Evolutionary conservation across 257 asterid species (phyloP), one percentile per base, ranked within the genome.

Genomic region (Jacaranda copaia): DNA sequence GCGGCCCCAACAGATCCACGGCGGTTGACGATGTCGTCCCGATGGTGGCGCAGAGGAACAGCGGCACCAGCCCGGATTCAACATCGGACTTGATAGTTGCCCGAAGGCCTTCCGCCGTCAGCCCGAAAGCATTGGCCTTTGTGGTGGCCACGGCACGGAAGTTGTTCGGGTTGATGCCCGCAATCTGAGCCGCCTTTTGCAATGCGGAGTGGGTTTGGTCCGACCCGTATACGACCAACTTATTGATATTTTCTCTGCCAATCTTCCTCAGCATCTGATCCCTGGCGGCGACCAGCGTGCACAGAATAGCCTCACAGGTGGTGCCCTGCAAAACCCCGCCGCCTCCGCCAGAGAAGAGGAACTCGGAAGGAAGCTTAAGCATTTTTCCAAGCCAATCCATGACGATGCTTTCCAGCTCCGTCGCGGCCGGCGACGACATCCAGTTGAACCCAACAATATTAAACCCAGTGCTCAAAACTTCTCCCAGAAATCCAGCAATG

Each of bases 341-440:
- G 8, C 97, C 97, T 0, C 92, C 91, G 38, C 97, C 96, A 3
- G 96, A 88, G 77, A 92, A 92, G 0, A 87, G 71, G 38, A 88
- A 92, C 5, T 81, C 88, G 2, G 80, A 70, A 0, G 97, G 97
- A 4, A 92, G 88, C 35, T 87, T 15, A 1, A 92, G 85, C 93
- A 90, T 81, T 68, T 85, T 84, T 0, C 93, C 96, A 61, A 92
- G 80, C 97, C 97, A 92, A 61, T 92, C 96, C 91, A 90, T 87
- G 79, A 92, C 97, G 42, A 92, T 86, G 82, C 87, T 86, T 77
- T 92, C 97, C 4, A 92, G 91, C 81, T 92, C 96, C 5, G 97
- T 90, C 35, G 97, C 96, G 5, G 96, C 96, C 0, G 97, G 97
- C 0, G 96, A 90, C 5, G 97, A 85, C 82, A 92, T 87, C 97